Base-by-base conservation (phyloP, 768 basidiomycete species). In the Galerina marginata region DNA sequence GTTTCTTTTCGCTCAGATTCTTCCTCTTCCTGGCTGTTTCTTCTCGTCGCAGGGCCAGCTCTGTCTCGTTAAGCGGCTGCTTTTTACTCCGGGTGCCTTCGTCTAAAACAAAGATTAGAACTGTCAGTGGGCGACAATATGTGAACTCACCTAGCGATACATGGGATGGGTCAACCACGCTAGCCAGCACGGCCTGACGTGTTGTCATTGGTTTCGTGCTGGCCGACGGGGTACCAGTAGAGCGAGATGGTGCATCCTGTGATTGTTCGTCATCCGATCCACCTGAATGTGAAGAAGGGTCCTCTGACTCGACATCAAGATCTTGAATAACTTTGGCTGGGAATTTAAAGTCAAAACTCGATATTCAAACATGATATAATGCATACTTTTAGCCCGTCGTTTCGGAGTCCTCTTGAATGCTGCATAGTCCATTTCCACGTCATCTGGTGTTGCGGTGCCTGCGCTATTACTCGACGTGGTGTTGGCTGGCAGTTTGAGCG, bases 1-100 rank as follows among this genome's bases (percentile, higher is more conserved):
- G 78, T 72, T 90, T 91, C 77, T 92, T 92, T 74, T 93, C 91
- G 6, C 85, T 86, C 45, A 94, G 74, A 66, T 92, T 90, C 67
- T 86, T 90, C 54, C 93, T 81, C 74, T 93, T 95, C 39, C 92
- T 79, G 0, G 91, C 91, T 0, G 89, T 92, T 70, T 95, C 93
- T 66, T 93, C 91, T 16, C 89, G 80, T 42, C 88, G 82, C 2
- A 92, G 75, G 0, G 90, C 90, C 3, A 92, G 77, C 71, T 93
- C 91, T 2, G 84, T 81, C 60, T 89, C 89, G 7, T 87, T 92
- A 6, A 91, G 75, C 7, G 84, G 81, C 66, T 88, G 88, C 72
- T 90, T 92, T 72, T 85, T 84, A 53, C 79, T 79, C 2, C 73
- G 67, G 1, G 70, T 67, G 5, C 68, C 69, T 52, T 72, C 72